Conservation (phyloP, 2,329 filamentous ascomycete genomes). For the Aspergillus arachidicola region DNA sequence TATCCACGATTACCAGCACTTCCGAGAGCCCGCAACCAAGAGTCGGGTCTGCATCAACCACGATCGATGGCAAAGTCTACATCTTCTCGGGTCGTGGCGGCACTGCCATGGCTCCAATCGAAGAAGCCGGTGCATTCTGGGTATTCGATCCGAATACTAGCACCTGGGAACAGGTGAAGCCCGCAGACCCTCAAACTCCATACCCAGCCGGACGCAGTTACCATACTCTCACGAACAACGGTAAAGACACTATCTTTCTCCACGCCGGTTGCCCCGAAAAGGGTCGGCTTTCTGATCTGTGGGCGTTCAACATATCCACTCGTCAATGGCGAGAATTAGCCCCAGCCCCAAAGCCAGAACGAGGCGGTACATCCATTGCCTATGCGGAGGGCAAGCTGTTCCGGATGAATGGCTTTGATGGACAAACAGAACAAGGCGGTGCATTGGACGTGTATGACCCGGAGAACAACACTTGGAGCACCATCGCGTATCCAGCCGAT, state of each 20-base stretch:
- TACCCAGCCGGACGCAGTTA: constrained; percentile 70
- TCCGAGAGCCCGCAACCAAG: constrained; percentile 59
- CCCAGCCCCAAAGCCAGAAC: constrained; percentile 65
- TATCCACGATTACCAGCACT: constrained; percentile 32
- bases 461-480: constrained; percentile 43
- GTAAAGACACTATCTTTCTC: constrained; percentile 70
- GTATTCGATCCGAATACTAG: constrained; percentile 67
- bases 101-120: constrained; percentile 67
- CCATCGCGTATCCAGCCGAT: constrained; percentile 38
- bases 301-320: constrained; percentile 71
- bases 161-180: constrained; percentile 67
- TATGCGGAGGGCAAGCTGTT: constrained; percentile 67
- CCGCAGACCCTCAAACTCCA: constrained; percentile 49
- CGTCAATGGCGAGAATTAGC: constrained; percentile 69
- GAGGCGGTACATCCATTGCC: constrained; percentile 70
- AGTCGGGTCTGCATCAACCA: constrained; percentile 71
- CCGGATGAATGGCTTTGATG: constrained; percentile 81
- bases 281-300: constrained; percentile 69
- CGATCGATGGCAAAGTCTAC: constrained; percentile 72
- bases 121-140: constrained; percentile 77
- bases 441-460: constrained; percentile 64
- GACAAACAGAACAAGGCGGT: constrained; percentile 68
- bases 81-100: constrained; percentile 79
- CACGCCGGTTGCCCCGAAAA: constrained; percentile 73
- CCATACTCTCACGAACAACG: constrained; percentile 64